Evolutionary conservation across 257 asterid genomes (phyloP), one percentile per base, ranked within the genome.

Genomic region (Scutellaria barbata): DNA sequence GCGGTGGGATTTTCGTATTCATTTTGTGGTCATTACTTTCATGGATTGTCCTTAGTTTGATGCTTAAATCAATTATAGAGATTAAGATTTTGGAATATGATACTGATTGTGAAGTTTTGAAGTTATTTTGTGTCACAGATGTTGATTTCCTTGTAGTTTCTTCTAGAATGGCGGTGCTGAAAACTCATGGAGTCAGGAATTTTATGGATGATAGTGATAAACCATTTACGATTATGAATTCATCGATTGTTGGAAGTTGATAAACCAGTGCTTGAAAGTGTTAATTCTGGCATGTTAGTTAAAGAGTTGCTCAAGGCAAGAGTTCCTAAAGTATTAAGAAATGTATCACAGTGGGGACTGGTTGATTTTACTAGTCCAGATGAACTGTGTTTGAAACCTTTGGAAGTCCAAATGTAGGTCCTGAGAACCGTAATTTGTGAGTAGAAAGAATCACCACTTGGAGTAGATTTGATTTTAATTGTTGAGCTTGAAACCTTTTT

Each of bases 1-100:
- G 16, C 52, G n/a, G 16, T 12, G 7, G 52, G 52, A 46, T 55
- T 56, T 55, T 20, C 17, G 0, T 73, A 59, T 58, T 62, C 75
- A 20, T 22, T 39, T 76, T 73, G 82, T 70, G 75, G 5, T 46
- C 16, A 9, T 76, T 77, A 22, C 14, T 37, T 20, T 68, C 11
- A 42, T 42, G 11, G 46, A 7, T 7, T 11, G 16, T 46, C n/a
- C 12, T 8, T 43, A 43, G 25, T 22, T 22, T 22, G 25, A 22
- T 22, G 25, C 10, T 43, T 43, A 12, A 12, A 43, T 9, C 10
- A 43, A 12, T 10, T 8, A 7, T 43, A 12, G 4, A 43, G 48
- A 8, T 43, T 43, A 2, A 43, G n/a, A 43, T 43, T 43, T 43
- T 3, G 2, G 10, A 8, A 43, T 10, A 12, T 43, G 10, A 2